Percentiles rank a stretch among this genome's conserved stretches.
phyloP scores from a whole-genome alignment of 2,329 filamentous ascomycete genomes.

The Botrytis paeoniae region DNA sequence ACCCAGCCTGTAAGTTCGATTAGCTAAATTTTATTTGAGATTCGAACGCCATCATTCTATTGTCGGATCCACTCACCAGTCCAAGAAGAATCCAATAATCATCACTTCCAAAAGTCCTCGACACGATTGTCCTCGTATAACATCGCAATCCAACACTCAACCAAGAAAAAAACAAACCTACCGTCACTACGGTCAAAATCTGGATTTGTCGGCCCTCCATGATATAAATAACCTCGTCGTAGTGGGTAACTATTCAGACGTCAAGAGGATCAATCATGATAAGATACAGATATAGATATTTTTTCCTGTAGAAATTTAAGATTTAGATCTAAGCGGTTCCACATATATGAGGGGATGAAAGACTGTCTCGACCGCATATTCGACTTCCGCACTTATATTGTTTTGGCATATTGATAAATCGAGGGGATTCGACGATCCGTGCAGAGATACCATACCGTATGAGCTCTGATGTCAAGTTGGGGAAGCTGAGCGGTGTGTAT shows the following conservation, averaged over 20 bases:
- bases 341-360: neutral
- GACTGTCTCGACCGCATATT: neutral
- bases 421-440: neutral
- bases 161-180: neutral
- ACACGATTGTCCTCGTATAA: neutral
- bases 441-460: neutral
- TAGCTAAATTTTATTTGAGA: neutral
- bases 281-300: neutral
- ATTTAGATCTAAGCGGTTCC: too few relatives aligned
- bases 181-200: neutral
- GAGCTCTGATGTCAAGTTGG: neutral
- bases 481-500: neutral
- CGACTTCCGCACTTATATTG: neutral
- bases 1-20: neutral
- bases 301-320: neutral
- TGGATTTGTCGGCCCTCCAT: neutral
- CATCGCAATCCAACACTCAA: slow-evolving; percentile 5
- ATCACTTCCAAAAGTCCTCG: slow-evolving; percentile 10
- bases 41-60: neutral
- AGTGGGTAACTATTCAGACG: neutral
- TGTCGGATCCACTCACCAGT: neutral
- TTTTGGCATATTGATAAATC: neutral
- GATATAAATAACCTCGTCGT: neutral
- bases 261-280: neutral
- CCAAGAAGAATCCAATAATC: slow-evolving; percentile 8